Evolutionary conservation across 1,284 basidiomycete species (phyloP), one percentile per base, ranked within the genome.

Genomic region (Heterobasidion parviporum): DNA sequence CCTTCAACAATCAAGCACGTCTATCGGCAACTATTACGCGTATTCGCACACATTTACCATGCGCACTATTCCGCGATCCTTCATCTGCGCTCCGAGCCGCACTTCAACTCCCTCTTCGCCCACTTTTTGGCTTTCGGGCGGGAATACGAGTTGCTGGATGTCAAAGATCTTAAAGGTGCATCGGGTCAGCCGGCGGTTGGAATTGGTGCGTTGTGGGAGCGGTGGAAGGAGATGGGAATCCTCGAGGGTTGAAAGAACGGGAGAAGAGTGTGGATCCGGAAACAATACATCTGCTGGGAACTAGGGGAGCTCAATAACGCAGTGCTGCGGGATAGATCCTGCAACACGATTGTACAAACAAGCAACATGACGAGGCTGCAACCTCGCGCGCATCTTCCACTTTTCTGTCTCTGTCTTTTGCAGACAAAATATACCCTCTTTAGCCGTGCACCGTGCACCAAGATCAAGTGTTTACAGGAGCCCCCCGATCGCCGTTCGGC

Each of bases 41-140:
- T 99, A 51, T 98, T 98, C 71, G 95, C 96, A 1, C 96, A 99
- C 73, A 87, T 99, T 66, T 99, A 98, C 73, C 90, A 98, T 70
- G 89, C 93, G 4, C 96, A 99, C 69, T 99, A 95, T 70, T 77
- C 81, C 18, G 87, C 93, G 65, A 89, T 98, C 64, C 81, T 99
- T 18, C 95, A 99, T 69, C 82, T 99, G 20, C 92, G 92, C 56
- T 87, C 92, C 50, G 96, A 98, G 68, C 94, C 94, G 0, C 95
- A 98, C 72, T 94, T 98, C 75, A 98, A 98, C 72, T 93, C 90
- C n/a, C 82, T 98, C 38, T 98, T 98, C 66, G 95, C 95, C 0
- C 95, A 98, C 72, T 98, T 96, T 74, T 77, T 98, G 50, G 92
- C 94, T 0, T 98, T 98, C 65, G 89, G 92, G 44, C 85, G 90